Conservation (phyloP, 345 rosid species). For the Rubroshorea leprosula region DNA sequence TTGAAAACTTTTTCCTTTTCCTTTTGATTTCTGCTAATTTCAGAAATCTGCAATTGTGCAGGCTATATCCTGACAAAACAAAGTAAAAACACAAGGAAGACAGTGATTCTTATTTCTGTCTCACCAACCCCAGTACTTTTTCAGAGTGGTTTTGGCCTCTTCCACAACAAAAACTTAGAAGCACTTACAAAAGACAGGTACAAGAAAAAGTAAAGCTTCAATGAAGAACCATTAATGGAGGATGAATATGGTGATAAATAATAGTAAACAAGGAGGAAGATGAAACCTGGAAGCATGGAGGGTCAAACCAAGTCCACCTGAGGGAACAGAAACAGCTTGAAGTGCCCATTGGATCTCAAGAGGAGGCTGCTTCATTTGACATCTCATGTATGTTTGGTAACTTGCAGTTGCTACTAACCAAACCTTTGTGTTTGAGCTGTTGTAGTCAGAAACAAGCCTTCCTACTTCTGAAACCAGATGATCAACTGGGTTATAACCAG, state of each 20-base stretch:
- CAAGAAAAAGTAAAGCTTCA: constrained; percentile 17
- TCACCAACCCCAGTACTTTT: constrained; percentile 27
- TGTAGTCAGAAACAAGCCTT: constrained; percentile 38
- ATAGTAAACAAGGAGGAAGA: background rate
- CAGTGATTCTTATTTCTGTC: constrained; percentile 35
- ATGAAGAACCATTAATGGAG: constrained; percentile 12
- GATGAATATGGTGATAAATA: background rate
- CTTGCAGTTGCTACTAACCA: constrained; percentile 76
- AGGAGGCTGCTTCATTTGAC: constrained; percentile 79
- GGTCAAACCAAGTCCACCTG: constrained; percentile 69
- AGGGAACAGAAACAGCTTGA: constrained; percentile 79
- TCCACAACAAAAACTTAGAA: constrained; percentile 18
- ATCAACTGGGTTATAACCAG: constrained; percentile 44
- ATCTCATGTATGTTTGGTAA: constrained; percentile 71
- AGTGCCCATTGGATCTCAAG: constrained; percentile 79
- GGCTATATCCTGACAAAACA: constrained; percentile 27
- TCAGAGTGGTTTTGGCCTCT: constrained; percentile 29
- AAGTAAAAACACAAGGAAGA: constrained; percentile 27
- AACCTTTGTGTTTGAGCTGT: constrained; percentile 35
- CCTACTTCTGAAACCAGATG: constrained; percentile 69
- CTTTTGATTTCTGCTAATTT: constrained; percentile 12
- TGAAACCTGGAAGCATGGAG: constrained; percentile 69
- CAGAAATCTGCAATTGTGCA: constrained; percentile 17
- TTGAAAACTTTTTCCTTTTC: background rate
- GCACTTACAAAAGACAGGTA: constrained; percentile 8